phyloP scores from a whole-genome alignment of 1,284 basidiomycete genomes.

The Ustilago trichophora region DNA sequence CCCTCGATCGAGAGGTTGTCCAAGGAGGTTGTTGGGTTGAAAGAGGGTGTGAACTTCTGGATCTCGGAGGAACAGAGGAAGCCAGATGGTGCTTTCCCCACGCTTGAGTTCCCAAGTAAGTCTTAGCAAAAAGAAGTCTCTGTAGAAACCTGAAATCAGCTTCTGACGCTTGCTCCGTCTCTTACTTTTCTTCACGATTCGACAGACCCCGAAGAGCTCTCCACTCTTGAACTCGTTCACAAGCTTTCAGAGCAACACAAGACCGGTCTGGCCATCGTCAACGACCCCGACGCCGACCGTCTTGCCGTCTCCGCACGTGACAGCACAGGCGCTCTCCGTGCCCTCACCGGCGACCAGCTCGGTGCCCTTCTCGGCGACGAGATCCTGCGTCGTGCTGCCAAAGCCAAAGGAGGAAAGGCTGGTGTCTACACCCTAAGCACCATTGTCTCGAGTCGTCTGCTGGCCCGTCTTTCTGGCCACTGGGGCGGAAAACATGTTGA shows the following conservation, averaged over 20 bases:
- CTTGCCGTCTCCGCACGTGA: constrained; percentile 53
- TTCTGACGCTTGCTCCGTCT: too few relatives aligned
- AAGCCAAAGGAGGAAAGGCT: constrained; percentile 14
- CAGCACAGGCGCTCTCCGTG: constrained; percentile 35
- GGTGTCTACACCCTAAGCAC: constrained; percentile 49
- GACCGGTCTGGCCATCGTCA: constrained; percentile 54
- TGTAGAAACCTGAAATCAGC: too few relatives aligned
- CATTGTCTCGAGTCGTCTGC: constrained; percentile 53
- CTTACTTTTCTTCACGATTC: constrained; percentile 2
- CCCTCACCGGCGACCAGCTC: constrained; percentile 57
- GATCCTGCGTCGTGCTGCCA: constrained; percentile 45
- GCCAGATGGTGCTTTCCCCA: constrained; percentile 58
- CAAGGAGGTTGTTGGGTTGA: constrained; percentile 40
- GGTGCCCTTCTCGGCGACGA: constrained; percentile 57
- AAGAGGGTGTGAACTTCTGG: constrained; percentile 39
- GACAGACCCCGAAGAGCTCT: constrained; percentile 59
- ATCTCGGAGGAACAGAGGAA: constrained; percentile 54
- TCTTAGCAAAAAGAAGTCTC: too few relatives aligned
- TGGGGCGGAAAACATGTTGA: constrained; percentile 49
- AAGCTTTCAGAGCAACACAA: constrained; percentile 50
- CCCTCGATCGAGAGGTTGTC: constrained; percentile 38
- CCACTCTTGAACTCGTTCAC: constrained; percentile 56
- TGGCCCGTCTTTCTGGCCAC: constrained; percentile 47
- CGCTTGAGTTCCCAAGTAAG: constrained; percentile 59
- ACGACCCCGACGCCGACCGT: constrained; percentile 60